Base-by-base conservation (phyloP, 306 rosid genomes). In the Cicer pinnatifidum region DNA sequence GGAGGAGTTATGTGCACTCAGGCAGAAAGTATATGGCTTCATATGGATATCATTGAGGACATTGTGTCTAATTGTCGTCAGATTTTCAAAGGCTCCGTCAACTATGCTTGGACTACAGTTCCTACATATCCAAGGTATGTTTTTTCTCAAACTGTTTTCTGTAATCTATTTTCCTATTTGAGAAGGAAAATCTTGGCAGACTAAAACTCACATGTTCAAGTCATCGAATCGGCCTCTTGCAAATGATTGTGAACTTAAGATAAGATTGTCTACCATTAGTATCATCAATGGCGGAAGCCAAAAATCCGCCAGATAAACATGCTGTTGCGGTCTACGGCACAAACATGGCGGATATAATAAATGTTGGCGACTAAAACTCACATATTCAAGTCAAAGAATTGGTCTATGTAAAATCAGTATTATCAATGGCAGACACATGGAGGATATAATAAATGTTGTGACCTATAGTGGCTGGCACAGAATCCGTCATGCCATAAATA, bases 21-120 rank as follows among this genome's bases (percentile, higher is more conserved):
- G 82, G 99, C 99, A 7, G 99, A 95, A 85, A 95, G 99, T 68
- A 95, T 91, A 79, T 95, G 99, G 99, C 99, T 95, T 85, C 99
- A 95, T 81, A 95, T 95, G 99, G 84, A 95, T 82, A 91, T 95
- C 40, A 95, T 95, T 75, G 93, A 95, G 85, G 88, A 78, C 82
- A 88, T 95, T 50, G 96, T 91, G 33, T 58, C 85, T 33, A 95
- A 95, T 68, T 95, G 97, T 67, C 91, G 90, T 63, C 89, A 88
- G 43, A 82, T 84, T 83, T 95, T 91, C 54, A 90, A 88, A 86
- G 99, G 99, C 84, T 88, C 99, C n/a, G 97, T 95, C 70, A 91
- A 91, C 85, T 95, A 95, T 71, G 99, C 99, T 58, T 95, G 99
- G 99, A 95, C 99, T 59, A 95, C 99, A 6, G 99, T 95, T 82